These are phyloP conservation scores for Nepenthes mirabilis DNA, from an alignment of 148 eudicot species.

Conservation along the genomic window DNA sequence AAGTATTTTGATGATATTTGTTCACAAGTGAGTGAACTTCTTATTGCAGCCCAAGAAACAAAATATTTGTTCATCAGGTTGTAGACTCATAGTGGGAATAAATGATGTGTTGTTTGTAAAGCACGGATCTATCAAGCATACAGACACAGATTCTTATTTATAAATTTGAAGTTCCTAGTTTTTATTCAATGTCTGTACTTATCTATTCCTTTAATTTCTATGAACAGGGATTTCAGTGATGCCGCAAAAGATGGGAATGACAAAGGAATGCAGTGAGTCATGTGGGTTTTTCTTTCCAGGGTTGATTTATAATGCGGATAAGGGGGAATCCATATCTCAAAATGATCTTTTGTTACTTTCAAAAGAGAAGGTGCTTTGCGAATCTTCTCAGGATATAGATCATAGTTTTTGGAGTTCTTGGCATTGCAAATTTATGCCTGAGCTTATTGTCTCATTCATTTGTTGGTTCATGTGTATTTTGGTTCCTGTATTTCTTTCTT, in stretches of 20 bases:
- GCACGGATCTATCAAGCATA: too few relatives aligned
- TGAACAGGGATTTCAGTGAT: conserved; percentile 15
- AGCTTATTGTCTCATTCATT: neutral
- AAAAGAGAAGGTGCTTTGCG: conserved; percentile 37
- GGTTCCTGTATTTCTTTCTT: neutral
- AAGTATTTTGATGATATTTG: too few relatives aligned
- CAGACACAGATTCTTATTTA: too few relatives aligned
- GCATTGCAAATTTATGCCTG: neutral
- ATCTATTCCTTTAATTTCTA: neutral
- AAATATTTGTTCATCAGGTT: too few relatives aligned
- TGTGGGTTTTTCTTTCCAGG: conserved; percentile 52
- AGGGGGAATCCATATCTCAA: conserved; percentile 33
- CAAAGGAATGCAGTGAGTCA: conserved; percentile 42
- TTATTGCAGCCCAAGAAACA: too few relatives aligned
- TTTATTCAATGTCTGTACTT: too few relatives aligned
- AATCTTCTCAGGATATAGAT: neutral
- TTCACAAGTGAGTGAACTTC: too few relatives aligned
- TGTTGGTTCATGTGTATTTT: neutral
- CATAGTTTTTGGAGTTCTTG: neutral
- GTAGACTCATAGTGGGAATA: too few relatives aligned
- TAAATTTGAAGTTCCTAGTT: too few relatives aligned
- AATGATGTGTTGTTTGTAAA: too few relatives aligned
- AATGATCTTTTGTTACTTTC: conserved; percentile 73
- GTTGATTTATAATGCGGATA: conserved; percentile 12
- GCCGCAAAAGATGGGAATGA: conserved; percentile 22